Percentiles rank a stretch among this genome's conserved stretches.
phyloP scores from a whole-genome alignment of 129 eudicot species.

The Helichrysum umbraculigerum region DNA sequence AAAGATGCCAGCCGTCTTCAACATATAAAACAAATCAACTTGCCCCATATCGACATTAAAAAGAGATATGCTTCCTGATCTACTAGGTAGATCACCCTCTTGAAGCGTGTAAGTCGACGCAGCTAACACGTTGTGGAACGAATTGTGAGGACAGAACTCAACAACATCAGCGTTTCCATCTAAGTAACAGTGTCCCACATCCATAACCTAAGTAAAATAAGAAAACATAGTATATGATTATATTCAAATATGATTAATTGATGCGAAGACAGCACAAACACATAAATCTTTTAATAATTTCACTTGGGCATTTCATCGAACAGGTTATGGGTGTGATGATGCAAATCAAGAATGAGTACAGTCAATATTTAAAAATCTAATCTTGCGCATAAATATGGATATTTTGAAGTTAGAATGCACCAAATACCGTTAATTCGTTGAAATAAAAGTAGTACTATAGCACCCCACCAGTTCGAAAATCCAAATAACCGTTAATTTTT shows the following conservation, averaged over 20 bases:
- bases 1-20: constrained; percentile 79
- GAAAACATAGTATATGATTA: not conserved
- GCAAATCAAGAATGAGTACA: not conserved
- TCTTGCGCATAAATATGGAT: not conserved
- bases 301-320: constrained; percentile 41
- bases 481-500: too few species aligned
- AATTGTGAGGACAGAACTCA: constrained; percentile 74
- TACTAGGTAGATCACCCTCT: constrained; percentile 72
- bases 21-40: constrained; percentile 49
- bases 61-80: constrained; percentile 73
- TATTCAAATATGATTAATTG: too few species aligned
- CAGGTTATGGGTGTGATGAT: constrained; percentile 28
- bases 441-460: not conserved
- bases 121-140: constrained; percentile 66
- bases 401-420: not conserved
- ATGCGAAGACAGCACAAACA: not conserved
- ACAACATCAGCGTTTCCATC: constrained; percentile 92
- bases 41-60: constrained; percentile 53
- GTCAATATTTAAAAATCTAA: not conserved
- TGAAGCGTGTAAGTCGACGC: constrained; percentile 84
- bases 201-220: constrained; percentile 46
- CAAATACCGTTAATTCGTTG: not conserved
- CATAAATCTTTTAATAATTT: not conserved
- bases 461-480: too few species aligned
- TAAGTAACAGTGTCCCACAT: constrained; percentile 54